Base-by-base conservation (phyloP, 805 yeast genomes). In the Kodamaea hsintzibuensis region DNA sequence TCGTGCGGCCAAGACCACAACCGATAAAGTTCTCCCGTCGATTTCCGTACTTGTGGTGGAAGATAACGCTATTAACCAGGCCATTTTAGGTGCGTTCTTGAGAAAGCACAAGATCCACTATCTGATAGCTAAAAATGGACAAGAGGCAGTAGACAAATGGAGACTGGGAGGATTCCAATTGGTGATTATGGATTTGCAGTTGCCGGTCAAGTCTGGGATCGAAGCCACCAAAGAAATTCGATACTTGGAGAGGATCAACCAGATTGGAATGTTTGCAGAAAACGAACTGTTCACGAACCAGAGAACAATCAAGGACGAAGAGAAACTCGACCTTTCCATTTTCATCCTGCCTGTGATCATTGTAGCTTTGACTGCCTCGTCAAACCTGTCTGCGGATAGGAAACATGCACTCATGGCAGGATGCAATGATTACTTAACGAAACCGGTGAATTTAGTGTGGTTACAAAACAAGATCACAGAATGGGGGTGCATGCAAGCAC, bases 401-500 rank as follows among this genome's bases (percentile, higher is more conserved):
- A 86, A 90, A 57, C 89, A 90, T 63, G 99, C 99, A 0, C 76
- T 95, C 52, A 88, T 96, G 27, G 97, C 98, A 2, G 99, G 99
- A 47, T 95, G 99, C 72, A 95, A 95, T 65, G 99, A 95, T 70
- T 95, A 88, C 72, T 73, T 95, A 60, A 95, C 98, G 8, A 95
- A 95, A 61, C 99, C 99, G 0, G 98, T 95, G 7, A 93, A 91
- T 62, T 76, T 93, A 60, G 89, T 84, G 48, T 95, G 99, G 99
- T 76, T 95, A 47, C 89, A 91, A 63, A 90, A 89, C 65, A 95
- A 95, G 71, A 89, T 95, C 50, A 88, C 91, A 0, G 98, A 93
- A 70, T 95, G 98, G 98, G 98, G 99, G 0, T 93, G 98, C 70
- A 93, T 93, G 98, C 99, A 93, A 72, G 98, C 98, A 0, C 74